Base-by-base conservation (phyloP, 345 rosid genomes). In the Populus simonii region DNA sequence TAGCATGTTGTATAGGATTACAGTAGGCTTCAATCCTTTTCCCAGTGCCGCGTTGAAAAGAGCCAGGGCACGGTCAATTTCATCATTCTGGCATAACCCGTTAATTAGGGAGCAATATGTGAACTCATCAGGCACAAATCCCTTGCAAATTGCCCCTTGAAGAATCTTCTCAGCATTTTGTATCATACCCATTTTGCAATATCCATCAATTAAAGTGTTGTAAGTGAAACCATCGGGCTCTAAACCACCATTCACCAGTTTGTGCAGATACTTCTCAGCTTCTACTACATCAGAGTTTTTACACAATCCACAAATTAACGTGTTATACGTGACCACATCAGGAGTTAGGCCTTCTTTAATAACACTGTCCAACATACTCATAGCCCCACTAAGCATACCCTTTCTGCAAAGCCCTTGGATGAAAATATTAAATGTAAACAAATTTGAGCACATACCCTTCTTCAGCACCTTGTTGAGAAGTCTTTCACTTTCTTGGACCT, bases 211-310 rank as follows among this genome's bases (percentile, higher is more conserved):
- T 27, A 94, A 66, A 31, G 90, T 82, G 79, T 91, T 94, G 82
- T 93, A 93, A 35, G 96, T 88, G 82, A 89, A 90, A 49, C 85
- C 79, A 88, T 93, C 94, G 16, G 98, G 96, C 84, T 87, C 83
- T 80, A 89, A 85, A 51, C 99, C 99, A 85, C 82, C 78, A 80
- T 92, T 92, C 77, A 91, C 96, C 97, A 95, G 92, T 79, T 86
- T 93, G 74, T 86, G 90, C 77, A 95, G 84, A 84, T 86, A 92
- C 57, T 77, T 73, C 82, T 93, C 94, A 1, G 99, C 98, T 76
- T 92, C 97, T 36, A 76, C 80, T 76, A 89, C 88, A 88, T 80
- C 88, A 7, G 76, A 80, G 76, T 74, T 86, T 87, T 93, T 91
- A 76, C 93, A 93, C 80, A 95, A 84, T 65, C 99, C 98, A 81